phyloP scores from a whole-genome alignment of 75 land plant species.

The Isoetes taiwanensis region DNA sequence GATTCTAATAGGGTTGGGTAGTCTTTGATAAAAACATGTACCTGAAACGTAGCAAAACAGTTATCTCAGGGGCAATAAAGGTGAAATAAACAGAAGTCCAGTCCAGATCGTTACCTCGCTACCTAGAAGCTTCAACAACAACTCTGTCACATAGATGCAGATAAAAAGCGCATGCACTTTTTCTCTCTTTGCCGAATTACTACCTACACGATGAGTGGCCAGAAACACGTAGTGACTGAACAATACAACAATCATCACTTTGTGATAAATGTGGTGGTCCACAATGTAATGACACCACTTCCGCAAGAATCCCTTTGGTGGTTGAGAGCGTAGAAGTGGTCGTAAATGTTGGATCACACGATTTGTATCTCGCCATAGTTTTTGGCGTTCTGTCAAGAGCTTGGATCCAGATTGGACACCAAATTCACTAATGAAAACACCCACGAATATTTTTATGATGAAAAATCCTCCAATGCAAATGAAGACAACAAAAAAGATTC shows the following conservation, averaged over 20 bases:
- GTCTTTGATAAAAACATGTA: slow-evolving; percentile 8
- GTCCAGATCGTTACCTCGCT: slow-evolving; percentile 10
- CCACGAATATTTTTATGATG: slow-evolving; percentile 23
- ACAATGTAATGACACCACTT: slow-evolving; percentile 8
- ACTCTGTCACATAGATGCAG: slow-evolving; percentile 9
- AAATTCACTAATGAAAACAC: slow-evolving; percentile 31
- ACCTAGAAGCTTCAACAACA: slow-evolving; percentile 12
- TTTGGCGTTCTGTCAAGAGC: slow-evolving; percentile 28
- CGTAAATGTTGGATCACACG: slow-evolving; percentile 19
- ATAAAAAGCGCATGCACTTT: slow-evolving; percentile 11
- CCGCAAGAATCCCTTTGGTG: slow-evolving; percentile 1
- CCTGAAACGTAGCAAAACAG: slow-evolving; percentile 8
- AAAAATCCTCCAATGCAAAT: slow-evolving; percentile 19
- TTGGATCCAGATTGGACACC: slow-evolving; percentile 27
- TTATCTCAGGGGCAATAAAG: background rate
- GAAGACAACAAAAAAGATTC: slow-evolving; percentile 15
- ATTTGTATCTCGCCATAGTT: slow-evolving; percentile 28
- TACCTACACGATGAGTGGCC: slow-evolving; percentile 16
- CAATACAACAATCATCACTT: slow-evolving; percentile 9
- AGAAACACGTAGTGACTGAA: slow-evolving; percentile 11
- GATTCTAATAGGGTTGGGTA: slow-evolving; percentile 14
- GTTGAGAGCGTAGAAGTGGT: slow-evolving; percentile 5
- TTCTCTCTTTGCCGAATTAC: too few species aligned
- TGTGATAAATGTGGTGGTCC: slow-evolving; percentile 6
- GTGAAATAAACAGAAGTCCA: background rate